A percentile compares a stretch with the other conserved stretches of the same genome.
Conservation (phyloP, 2,329 filamentous ascomycete genomes). For the Nemania serpens region DNA sequence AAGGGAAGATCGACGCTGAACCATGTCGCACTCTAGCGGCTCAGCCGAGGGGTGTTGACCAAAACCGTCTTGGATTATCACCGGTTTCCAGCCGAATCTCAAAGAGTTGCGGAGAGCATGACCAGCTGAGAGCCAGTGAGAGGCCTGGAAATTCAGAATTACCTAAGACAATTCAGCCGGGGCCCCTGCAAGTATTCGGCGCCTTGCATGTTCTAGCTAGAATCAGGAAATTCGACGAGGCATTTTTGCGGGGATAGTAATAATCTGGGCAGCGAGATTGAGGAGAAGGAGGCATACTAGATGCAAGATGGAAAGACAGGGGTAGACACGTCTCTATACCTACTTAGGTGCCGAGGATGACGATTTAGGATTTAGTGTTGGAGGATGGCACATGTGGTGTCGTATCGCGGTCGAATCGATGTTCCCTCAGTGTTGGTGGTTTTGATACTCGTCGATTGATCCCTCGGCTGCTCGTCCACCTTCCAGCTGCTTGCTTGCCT, state of each 20-base stretch:
- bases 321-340: constrained; percentile 12
- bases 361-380: constrained; percentile 19
- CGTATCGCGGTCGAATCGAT: constrained; percentile 24
- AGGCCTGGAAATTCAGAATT: constrained; percentile 20
- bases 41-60: not conserved
- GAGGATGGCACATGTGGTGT: constrained; percentile 20
- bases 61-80: constrained; percentile 11
- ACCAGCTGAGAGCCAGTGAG: constrained; percentile 34
- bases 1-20: constrained; percentile 21
- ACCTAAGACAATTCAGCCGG: constrained; percentile 24
- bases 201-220: constrained; percentile 25
- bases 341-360: constrained; percentile 4
- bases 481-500: constrained; percentile 7
- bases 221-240: constrained; percentile 13
- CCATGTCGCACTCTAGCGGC: constrained; percentile 6
- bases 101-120: constrained; percentile 32
- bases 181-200: constrained; percentile 31
- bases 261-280: constrained; percentile 12
- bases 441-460: constrained; percentile 22
- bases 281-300: constrained; percentile 23
- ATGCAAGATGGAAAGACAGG: constrained; percentile 21
- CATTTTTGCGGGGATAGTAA: constrained; percentile 27
- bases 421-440: constrained; percentile 9
- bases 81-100: not conserved
- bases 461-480: constrained; percentile 2